Base-by-base conservation (phyloP, 768 basidiomycete genomes). In the Hygrophorus russula region DNA sequence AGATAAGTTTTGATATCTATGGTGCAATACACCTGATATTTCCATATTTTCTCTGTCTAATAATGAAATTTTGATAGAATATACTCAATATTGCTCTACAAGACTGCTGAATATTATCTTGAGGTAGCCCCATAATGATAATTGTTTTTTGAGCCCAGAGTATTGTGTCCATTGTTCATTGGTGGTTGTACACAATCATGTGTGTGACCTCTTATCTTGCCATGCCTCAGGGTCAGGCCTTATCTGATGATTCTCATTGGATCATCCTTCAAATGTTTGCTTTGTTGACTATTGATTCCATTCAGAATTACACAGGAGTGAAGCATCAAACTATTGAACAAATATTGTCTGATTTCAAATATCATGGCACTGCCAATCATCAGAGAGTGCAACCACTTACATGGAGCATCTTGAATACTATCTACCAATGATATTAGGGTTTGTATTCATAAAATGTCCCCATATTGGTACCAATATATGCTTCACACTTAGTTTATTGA, bases 401-500 rank as follows among this genome's bases (percentile, higher is more conserved):
- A 14, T 36, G 39, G 41, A n/a, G 14, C 15, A 35, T 34, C 10
- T 12, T 30, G 36, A 34, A 28, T 28, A 10, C 37, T 43, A 28
- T 41, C 41, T 33, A 28, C 33, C 12, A 36, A 36, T 14, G 41
- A 47, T 43, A 19, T 47, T 4, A 14, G 41, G 13, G 41, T 43
- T 36, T 32, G 30, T 47, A 10, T 6, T 19, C 28, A 38, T 28
- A 10, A 29, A 30, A 6, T 14, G 13, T 5, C 38, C 36, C 15
- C 20, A 38, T 17, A 15, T 10, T 15, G 10, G 14, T 42, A 7
- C 19, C 9, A n/a, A 36, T 14, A 19, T 15, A 8, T 36, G 19
- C 38, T n/a, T 39, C 27, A 10, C 38, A 39, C 38, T 24, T 27
- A 49, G 48, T 49, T 49, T 33, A 39, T 49, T 31, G 39, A 46